These are phyloP conservation scores for Cutaneotrichosporon cyanovorans DNA, from an alignment of 1,284 basidiomycete genomes.

Conservation along the genomic window DNA sequence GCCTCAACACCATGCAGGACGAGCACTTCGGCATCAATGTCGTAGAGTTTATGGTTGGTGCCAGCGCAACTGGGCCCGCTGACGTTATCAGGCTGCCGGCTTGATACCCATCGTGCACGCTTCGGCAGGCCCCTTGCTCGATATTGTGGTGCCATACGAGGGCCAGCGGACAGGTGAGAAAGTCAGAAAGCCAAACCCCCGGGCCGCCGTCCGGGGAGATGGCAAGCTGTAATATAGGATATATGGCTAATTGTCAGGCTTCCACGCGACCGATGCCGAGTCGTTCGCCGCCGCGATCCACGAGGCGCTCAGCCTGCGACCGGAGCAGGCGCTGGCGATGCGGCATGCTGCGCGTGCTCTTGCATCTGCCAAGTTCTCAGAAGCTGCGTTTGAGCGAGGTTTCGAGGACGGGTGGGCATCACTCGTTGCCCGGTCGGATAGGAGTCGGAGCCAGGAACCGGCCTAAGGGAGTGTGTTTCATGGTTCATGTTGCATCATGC, in stretches of 20 bases:
- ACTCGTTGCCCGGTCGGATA: constrained; percentile 7
- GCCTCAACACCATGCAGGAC: constrained; percentile 94
- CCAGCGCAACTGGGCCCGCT: neutral
- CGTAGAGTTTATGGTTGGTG: constrained; percentile 87
- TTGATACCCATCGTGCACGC: constrained; percentile 87
- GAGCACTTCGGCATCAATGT: constrained; percentile 99
- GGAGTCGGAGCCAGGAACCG: neutral
- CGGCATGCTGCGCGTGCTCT: constrained; percentile 61
- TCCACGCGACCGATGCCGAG: constrained; percentile 64
- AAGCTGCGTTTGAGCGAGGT: constrained; percentile 64
- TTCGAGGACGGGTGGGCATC: constrained; percentile 51
- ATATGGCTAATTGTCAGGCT: constrained; percentile 51
- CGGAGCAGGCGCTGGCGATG: constrained; percentile 55
- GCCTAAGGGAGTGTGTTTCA: neutral
- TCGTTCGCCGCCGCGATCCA: constrained; percentile 67
- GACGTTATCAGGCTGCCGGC: constrained; percentile 68
- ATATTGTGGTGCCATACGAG: constrained; percentile 77
- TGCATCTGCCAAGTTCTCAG: constrained; percentile 66
- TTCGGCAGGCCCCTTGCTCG: constrained; percentile 82
- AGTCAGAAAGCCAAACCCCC: no score
- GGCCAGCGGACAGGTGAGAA: constrained; percentile 59
- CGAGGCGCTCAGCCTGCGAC: constrained; percentile 56
- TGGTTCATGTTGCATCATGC: no score
- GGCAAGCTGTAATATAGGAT: neutral
- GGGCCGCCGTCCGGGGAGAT: neutral